phyloP scores from a whole-genome alignment of 164 flowering plant species.

The Akebia trifoliata region DNA sequence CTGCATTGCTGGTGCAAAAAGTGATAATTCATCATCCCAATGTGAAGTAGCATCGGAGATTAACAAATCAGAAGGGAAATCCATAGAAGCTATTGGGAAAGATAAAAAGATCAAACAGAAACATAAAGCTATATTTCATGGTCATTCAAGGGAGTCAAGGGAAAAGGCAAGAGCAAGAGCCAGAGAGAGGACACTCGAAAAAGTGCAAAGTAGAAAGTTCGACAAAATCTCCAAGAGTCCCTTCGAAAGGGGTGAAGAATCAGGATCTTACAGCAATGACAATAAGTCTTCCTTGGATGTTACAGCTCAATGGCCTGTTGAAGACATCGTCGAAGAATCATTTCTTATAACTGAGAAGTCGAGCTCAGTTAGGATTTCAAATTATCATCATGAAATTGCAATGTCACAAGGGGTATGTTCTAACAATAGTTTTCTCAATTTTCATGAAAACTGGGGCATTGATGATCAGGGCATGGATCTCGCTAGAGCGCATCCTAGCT shows the following conservation, averaged over 20 bases:
- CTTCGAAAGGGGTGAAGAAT: slow-evolving; percentile 17
- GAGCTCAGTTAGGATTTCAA: slow-evolving; percentile 20
- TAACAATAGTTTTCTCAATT: slow-evolving; percentile 7
- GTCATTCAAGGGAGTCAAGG: slow-evolving; percentile 32
- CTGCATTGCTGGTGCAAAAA: slow-evolving; percentile 8
- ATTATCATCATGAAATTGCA: slow-evolving; percentile 11
- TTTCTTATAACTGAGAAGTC: slow-evolving; percentile 16
- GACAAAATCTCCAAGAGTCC: slow-evolving; percentile 17
- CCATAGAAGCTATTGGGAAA: not conserved
- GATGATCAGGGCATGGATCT: slow-evolving; percentile 8
- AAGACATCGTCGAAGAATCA: slow-evolving; percentile 10
- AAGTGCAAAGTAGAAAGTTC: slow-evolving; percentile 12
- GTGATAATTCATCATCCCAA: slow-evolving; percentile 27
- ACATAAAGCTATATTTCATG: slow-evolving; percentile 17
- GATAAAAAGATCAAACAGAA: slow-evolving; percentile 15
- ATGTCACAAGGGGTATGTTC: no score
- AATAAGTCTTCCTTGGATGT: slow-evolving; percentile 12
- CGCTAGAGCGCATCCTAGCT: slow-evolving; percentile 1
- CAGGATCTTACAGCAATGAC: slow-evolving; percentile 15
- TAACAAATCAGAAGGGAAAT: slow-evolving; percentile 9
- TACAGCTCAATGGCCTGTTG: slow-evolving; percentile 1
- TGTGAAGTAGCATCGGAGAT: slow-evolving; percentile 30
- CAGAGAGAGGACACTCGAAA: slow-evolving; percentile 43
- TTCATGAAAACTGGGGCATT: slow-evolving; percentile 12
- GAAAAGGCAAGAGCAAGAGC: slow-evolving; percentile 52